Conservation (phyloP, 768 basidiomycete genomes). For the Royoungia palumana region DNA sequence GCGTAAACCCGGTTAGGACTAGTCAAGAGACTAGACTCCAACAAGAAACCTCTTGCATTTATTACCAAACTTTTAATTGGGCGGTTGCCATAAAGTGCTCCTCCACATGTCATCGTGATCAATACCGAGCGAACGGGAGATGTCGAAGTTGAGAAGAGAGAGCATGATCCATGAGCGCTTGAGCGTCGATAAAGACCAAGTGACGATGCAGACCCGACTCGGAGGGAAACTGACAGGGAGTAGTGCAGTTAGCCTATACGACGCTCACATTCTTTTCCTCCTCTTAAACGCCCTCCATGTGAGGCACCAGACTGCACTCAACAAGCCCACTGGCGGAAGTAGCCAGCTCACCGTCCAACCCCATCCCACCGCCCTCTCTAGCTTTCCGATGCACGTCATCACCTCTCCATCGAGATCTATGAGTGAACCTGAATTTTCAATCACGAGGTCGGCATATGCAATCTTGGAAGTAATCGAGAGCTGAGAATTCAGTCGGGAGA, state of each 20-base stretch:
- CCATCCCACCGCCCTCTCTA: slow-evolving; percentile 51
- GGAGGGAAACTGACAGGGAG: no score
- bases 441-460: slow-evolving; percentile 75
- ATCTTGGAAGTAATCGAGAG: slow-evolving; percentile 77
- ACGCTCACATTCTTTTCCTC: slow-evolving; percentile 10
- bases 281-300: slow-evolving; percentile 33
- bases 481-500: slow-evolving; percentile 74
- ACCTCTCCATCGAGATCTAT: slow-evolving; percentile 57
- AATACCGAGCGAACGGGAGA: no score
- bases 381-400: slow-evolving; percentile 37
- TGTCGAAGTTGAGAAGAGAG: no score
- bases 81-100: no score
- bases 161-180: no score
- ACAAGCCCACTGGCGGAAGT: slow-evolving; percentile 49
- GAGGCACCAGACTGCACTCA: slow-evolving; percentile 43
- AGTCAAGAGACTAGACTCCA: no score
- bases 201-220: no score
- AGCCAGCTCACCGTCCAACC: slow-evolving; percentile 63
- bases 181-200: no score
- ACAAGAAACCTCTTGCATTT: no score
- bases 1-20: no score
- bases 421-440: slow-evolving; percentile 84
- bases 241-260: background rate
- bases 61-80: no score
- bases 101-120: no score